Evolutionary conservation across 352 stramenopile genomes (phyloP).

Genomic region (Phytophthora aleatoria): DNA sequence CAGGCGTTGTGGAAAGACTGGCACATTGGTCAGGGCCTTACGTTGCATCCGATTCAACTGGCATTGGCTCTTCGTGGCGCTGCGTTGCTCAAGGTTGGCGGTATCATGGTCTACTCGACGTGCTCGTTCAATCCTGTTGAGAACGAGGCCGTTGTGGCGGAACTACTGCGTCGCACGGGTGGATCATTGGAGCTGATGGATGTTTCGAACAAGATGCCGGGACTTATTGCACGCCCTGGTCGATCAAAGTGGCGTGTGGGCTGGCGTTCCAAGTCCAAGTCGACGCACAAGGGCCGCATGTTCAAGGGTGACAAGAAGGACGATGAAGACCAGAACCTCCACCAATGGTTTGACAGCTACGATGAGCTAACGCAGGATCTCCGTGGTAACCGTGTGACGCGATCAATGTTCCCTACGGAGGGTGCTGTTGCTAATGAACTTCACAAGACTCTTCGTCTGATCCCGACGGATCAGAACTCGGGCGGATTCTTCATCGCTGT

Average conservation of each 20-base stretch:
- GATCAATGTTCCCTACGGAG: constrained; percentile 88
- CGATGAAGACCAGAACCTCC: constrained; percentile 33
- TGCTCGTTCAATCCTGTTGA: constrained; percentile 99
- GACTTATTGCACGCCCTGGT: constrained; percentile 58
- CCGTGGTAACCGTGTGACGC: constrained; percentile 62
- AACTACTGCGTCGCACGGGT: constrained; percentile 90
- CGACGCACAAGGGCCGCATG: constrained; percentile 77
- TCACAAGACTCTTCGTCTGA: constrained; percentile 92
- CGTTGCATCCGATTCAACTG: constrained; percentile 94
- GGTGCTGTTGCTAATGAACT: constrained; percentile 51
- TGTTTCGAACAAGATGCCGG: constrained; percentile 61
- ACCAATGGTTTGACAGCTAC: constrained; percentile 82
- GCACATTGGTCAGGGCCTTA: constrained; percentile 91
- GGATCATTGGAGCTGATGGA: constrained; percentile 92
- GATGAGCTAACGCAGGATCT: constrained; percentile 62
- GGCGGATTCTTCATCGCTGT: constrained; percentile 99
- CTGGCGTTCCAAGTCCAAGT: constrained; percentile 89
- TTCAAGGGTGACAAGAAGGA: constrained; percentile 45
- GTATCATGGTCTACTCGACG: constrained; percentile 95
- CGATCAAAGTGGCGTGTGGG: constrained; percentile 72
- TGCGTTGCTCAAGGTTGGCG: constrained; percentile 89
- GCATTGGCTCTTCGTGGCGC: constrained; percentile 92
- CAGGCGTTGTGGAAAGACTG: constrained; percentile 94
- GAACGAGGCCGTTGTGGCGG: constrained; percentile 98
- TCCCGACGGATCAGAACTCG: constrained; percentile 98